Percentiles rank a stretch among this genome's conserved stretches.
Conservation (phyloP, 169 alveolate genomes). For the Cyclospora cayetanensis region DNA sequence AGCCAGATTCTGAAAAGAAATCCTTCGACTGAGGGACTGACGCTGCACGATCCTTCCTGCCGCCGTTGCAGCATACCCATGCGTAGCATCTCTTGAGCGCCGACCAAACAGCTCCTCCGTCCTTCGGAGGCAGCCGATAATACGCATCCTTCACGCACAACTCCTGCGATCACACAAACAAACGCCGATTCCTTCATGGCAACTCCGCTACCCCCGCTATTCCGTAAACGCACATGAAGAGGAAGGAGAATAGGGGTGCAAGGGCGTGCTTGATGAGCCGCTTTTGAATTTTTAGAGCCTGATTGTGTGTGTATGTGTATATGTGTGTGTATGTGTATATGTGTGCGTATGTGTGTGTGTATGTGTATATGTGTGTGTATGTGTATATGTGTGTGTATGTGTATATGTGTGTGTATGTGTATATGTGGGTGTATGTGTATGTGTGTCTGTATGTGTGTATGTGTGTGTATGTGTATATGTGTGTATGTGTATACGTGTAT, state of each 20-base stretch:
- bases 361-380: too few species aligned
- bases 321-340: too few species aligned
- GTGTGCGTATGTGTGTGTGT: too few species aligned
- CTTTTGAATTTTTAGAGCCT: not conserved
- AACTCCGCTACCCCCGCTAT: not conserved
- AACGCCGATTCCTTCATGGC: not conserved
- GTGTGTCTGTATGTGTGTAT: too few species aligned
- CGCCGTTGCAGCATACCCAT: not conserved
- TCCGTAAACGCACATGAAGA: not conserved
- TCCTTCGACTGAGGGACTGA: not conserved
- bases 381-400: too few species aligned
- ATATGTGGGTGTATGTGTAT: too few species aligned
- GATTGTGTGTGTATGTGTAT: not conserved
- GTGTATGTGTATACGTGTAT: too few species aligned
- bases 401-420: too few species aligned
- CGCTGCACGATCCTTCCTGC: not conserved
- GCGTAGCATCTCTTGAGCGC: too few species aligned
- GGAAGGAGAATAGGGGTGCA: not conserved
- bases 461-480: too few species aligned
- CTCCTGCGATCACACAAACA: not conserved
- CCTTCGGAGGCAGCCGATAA: not conserved
- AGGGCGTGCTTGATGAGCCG: not conserved
- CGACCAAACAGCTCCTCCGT: not conserved
- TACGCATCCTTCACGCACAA: not conserved
- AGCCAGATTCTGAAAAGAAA: not conserved